Conservation (phyloP, 2,329 filamentous ascomycete species). For the Peltaster fructicola region DNA sequence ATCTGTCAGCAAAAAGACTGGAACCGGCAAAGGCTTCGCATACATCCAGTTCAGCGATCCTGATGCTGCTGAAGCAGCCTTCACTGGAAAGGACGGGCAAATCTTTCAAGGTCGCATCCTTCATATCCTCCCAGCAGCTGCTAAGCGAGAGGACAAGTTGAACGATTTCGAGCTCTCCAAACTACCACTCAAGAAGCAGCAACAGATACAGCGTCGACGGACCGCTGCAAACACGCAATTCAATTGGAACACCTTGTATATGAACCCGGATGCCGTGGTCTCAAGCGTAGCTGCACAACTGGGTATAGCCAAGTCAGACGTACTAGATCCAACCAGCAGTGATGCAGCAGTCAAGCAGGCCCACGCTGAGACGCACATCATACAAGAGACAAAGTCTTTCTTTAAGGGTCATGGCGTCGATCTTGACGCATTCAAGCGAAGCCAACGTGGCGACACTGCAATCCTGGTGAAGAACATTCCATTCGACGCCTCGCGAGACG, state of each 20-base stretch:
- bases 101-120: conserved; percentile 85
- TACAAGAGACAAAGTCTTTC: conserved; percentile 89
- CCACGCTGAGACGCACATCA: conserved; percentile 86
- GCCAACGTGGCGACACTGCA: conserved; percentile 65
- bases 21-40: conserved; percentile 74
- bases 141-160: conserved; percentile 63
- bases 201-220: conserved; percentile 68
- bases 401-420: conserved; percentile 79
- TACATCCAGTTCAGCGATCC: conserved; percentile 64
- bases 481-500: conserved; percentile 60
- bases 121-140: conserved; percentile 71
- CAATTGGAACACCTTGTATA: conserved; percentile 99
- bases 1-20: conserved; percentile 50
- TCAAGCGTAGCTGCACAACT: conserved; percentile 72
- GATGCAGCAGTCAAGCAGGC: conserved; percentile 94
- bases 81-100: conserved; percentile 60
- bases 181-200: conserved; percentile 85
- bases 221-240: conserved; percentile 65
- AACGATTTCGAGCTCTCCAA: conserved; percentile 85
- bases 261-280: conserved; percentile 88
- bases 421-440: conserved; percentile 74
- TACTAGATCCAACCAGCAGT: conserved; percentile 87
- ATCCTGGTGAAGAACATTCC: conserved; percentile 94
- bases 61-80: conserved; percentile 59
- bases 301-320: conserved; percentile 74